Conservation (phyloP, 1,284 basidiomycete genomes). For the Taiwanofungus camphoratus region DNA sequence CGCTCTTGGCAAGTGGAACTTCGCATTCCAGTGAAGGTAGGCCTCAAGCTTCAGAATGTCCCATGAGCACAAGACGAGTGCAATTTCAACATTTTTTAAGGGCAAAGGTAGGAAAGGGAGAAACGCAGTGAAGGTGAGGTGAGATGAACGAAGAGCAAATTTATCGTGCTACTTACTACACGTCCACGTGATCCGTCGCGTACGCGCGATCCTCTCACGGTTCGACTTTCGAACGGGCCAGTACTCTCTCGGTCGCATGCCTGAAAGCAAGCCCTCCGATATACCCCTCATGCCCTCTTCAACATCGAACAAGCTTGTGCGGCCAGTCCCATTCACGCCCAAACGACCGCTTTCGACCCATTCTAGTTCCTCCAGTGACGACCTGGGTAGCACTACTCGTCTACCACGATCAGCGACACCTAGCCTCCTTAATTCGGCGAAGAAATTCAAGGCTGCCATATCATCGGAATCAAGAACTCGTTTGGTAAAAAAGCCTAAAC, state of each 20-base stretch:
- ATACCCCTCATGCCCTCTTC: constrained; percentile 9
- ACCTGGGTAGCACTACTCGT: constrained; percentile 12
- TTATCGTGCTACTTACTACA: constrained; percentile 9
- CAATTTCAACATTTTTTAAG: too few relatives aligned
- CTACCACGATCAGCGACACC: constrained; percentile 30
- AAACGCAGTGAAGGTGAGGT: not conserved
- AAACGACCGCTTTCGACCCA: constrained; percentile 45
- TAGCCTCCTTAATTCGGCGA: constrained; percentile 44
- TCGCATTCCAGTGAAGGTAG: too few relatives aligned
- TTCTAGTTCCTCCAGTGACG: constrained; percentile 20
- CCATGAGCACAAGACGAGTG: too few relatives aligned
- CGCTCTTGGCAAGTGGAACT: too few relatives aligned
- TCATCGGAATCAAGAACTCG: constrained; percentile 53
- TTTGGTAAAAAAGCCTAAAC: constrained; percentile 27
- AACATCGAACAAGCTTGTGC: constrained; percentile 21
- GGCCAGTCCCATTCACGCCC: constrained; percentile 45
- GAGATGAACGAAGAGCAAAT: not conserved
- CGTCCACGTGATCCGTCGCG: constrained; percentile 19
- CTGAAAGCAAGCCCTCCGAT: constrained; percentile 1
- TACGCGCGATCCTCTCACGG: constrained; percentile 22
- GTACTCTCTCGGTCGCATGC: too few relatives aligned
- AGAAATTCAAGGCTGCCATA: constrained; percentile 62
- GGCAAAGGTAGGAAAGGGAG: not conserved
- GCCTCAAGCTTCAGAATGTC: too few relatives aligned
- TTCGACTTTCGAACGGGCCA: too few relatives aligned